Evolutionary conservation across 257 asterid species (phyloP).

Genomic region (Solanum rostratum): DNA sequence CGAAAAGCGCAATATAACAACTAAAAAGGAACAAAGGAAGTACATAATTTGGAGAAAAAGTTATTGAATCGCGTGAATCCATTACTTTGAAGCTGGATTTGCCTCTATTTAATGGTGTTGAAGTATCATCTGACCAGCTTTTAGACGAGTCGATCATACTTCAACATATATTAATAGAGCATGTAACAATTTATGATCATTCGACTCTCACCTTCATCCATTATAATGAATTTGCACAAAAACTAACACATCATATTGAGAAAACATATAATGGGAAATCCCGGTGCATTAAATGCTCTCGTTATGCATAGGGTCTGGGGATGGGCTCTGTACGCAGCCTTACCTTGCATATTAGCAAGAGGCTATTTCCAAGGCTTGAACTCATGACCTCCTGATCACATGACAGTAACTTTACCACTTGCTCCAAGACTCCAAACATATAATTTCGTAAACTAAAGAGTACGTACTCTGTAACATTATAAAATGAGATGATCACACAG

Average conservation of each 20-base stretch:
- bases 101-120: neutral
- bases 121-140: neutral
- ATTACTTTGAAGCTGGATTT: neutral
- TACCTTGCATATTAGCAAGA: no score
- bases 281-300: no score
- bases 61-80: neutral
- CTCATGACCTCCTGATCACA: no score
- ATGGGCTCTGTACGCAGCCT: no score
- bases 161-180: neutral
- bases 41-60: neutral
- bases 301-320: no score
- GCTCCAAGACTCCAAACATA: no score
- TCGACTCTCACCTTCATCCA: neutral
- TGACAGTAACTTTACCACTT: no score
- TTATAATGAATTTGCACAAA: neutral
- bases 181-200: neutral
- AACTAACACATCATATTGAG: no score
- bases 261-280: no score
- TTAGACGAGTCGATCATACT: neutral
- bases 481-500: neutral
- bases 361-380: no score
- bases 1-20: no score
- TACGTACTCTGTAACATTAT: neutral
- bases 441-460: neutral
- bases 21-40: no score